Evolutionary conservation across 345 rosid genomes (phyloP), one percentile per base, ranked within the genome.

Genomic region (Physaria fendleri): DNA sequence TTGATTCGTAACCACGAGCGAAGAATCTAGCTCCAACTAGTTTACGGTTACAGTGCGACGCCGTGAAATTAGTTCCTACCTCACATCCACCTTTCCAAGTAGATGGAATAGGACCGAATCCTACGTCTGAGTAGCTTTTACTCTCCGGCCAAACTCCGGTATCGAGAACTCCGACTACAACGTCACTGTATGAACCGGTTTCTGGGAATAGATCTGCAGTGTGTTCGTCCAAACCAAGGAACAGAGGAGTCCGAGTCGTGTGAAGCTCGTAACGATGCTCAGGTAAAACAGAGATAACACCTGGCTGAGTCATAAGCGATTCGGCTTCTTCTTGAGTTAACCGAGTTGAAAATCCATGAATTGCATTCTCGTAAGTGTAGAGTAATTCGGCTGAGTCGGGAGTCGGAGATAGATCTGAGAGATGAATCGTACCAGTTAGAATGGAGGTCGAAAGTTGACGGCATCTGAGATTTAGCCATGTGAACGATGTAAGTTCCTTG

Each of bases 391-490:
- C 94, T 0, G 91, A 77, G 54, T 35, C 69, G 4, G 81, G 91
- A 77, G 54, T 35, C 69, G 4, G 81, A 80, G 18, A 85, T 75
- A 41, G 95, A 84, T 70, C 80, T 81, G 64, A 88, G 78, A 4
- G 90, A 77, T 3, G 83, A 80, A 71, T 62, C 78, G 71, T 93
- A 93, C 99, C 99, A 87, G 73, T 72, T 76, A 29, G 80, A 66
- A 70, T 89, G 97, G 38, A 74, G 84, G 28, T 81, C 33, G 65
- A 78, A 88, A 28, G 20, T 62, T 14, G 72, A 50, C 0, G 96
- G 98, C 93, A 88, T 85, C 75, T 79, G 62, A 68, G 82, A 78
- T 75, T 73, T 79, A n/a, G 82, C 74, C 87, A 84, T 83, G 83
- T 92, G 96, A 30, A 92, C 90, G 41, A 92, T 85, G 85, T 84